A percentile compares a stretch with the other conserved stretches of the same genome.
These are phyloP conservation scores for Chaetomiaceae sp. DNA, from an alignment of 2,329 filamentous ascomycete species.

Conservation along the genomic window DNA sequence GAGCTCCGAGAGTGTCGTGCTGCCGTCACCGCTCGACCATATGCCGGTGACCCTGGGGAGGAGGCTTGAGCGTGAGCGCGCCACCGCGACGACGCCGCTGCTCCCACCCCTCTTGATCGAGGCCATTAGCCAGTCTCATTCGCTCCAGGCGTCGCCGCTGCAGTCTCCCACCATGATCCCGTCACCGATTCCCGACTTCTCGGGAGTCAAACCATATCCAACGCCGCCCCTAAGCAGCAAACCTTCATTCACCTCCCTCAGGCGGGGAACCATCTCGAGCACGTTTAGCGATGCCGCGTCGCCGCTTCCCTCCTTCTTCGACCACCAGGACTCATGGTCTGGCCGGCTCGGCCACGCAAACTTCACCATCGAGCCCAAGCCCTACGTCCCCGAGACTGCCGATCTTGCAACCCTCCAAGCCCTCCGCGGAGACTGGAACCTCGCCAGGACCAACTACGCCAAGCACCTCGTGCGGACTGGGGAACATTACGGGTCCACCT, in stretches of 20 bases:
- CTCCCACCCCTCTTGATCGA: slow-evolving; percentile 74
- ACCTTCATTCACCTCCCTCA: slow-evolving; percentile 73
- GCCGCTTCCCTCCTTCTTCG: slow-evolving; percentile 59
- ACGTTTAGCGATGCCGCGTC: slow-evolving; percentile 42
- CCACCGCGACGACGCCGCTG: slow-evolving; percentile 72
- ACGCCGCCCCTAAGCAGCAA: slow-evolving; percentile 73
- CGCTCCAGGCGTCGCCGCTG: slow-evolving; percentile 69
- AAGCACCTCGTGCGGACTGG: slow-evolving; percentile 83
- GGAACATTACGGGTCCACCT: slow-evolving; percentile 86
- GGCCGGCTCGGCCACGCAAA: slow-evolving; percentile 86
- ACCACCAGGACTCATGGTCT: slow-evolving; percentile 76
- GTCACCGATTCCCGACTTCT: slow-evolving; percentile 34
- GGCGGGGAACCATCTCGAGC: slow-evolving; percentile 43
- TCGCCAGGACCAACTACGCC: slow-evolving; percentile 78
- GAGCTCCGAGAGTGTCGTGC: slow-evolving; percentile 50
- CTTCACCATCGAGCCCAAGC: slow-evolving; percentile 79
- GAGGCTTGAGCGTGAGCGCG: slow-evolving; percentile 54
- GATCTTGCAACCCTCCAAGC: slow-evolving; percentile 54
- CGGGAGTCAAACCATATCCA: slow-evolving; percentile 39
- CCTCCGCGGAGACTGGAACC: slow-evolving; percentile 75
- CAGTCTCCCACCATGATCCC: slow-evolving; percentile 73
- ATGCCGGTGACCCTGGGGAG: slow-evolving; percentile 45
- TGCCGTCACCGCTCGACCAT: slow-evolving; percentile 45
- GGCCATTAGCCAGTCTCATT: slow-evolving; percentile 39
- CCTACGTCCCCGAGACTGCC: slow-evolving; percentile 63